Evolutionary conservation across 177 flowering plant species (phyloP).

Genomic region (Tripterygium wilfordii): DNA sequence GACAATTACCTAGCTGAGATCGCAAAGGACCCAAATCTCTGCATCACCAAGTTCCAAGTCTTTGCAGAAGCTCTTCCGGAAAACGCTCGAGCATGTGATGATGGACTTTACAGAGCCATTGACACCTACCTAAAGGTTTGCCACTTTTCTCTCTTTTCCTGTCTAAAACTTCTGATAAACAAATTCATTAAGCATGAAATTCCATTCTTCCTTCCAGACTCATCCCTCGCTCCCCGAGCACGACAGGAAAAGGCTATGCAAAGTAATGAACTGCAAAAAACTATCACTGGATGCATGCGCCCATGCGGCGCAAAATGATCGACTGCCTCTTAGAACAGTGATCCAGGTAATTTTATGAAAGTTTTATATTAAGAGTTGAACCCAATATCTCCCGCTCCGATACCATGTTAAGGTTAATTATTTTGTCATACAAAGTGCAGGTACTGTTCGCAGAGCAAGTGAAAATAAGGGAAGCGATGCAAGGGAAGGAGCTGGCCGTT

Average conservation of each 20-base stretch:
- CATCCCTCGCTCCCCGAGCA: slow-evolving; percentile 69
- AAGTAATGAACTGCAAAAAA: slow-evolving; percentile 63
- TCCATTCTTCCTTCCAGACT: slow-evolving; percentile 28
- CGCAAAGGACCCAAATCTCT: slow-evolving; percentile 64
- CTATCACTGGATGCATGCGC: slow-evolving; percentile 76
- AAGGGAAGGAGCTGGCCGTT: slow-evolving; percentile 30
- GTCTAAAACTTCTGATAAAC: background rate
- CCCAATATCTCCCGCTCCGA: too few species aligned
- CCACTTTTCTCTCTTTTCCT: background rate
- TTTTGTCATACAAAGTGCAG: too few species aligned
- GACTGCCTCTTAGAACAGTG: slow-evolving; percentile 66
- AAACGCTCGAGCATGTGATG: slow-evolving; percentile 58
- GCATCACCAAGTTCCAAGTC: slow-evolving; percentile 54
- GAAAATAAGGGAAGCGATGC: slow-evolving; percentile 58
- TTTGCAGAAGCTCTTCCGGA: slow-evolving; percentile 59
- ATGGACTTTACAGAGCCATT: slow-evolving; percentile 84
- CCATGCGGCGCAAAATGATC: slow-evolving; percentile 89
- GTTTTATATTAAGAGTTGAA: background rate
- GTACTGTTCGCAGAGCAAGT: slow-evolving; percentile 20
- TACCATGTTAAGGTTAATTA: too few species aligned
- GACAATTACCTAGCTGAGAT: slow-evolving; percentile 74
- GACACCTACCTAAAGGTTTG: slow-evolving; percentile 80
- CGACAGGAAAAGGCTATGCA: slow-evolving; percentile 73
- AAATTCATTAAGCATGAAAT: background rate
- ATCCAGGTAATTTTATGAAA: slow-evolving; percentile 49